Evolutionary conservation across 1,284 basidiomycete genomes (phyloP).

Genomic region (Malassezia equina): DNA sequence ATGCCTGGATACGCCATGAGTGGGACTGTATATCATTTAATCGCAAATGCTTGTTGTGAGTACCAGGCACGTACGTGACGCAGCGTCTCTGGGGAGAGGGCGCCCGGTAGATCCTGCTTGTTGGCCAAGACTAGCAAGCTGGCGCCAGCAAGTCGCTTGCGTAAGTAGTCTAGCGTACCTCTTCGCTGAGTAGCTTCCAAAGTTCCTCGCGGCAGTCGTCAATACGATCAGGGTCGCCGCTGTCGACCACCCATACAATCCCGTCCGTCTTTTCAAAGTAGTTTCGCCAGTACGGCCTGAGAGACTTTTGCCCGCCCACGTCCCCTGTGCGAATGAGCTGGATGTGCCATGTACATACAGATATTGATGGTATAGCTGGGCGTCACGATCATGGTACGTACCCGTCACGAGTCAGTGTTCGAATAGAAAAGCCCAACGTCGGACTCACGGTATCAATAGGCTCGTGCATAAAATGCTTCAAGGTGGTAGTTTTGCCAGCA

Average conservation of each 20-base stretch:
- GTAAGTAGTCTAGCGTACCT: constrained; percentile 56
- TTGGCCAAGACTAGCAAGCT: constrained; percentile 96
- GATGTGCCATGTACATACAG: constrained; percentile 57
- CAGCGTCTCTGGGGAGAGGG: constrained; percentile 73
- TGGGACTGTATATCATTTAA: constrained; percentile 8
- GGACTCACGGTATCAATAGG: constrained; percentile 62
- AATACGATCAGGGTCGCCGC: constrained; percentile 77
- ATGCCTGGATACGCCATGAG: constrained; percentile 73
- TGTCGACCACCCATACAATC: constrained; percentile 97
- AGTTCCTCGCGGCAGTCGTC: constrained; percentile 79
- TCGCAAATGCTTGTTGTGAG: background rate
- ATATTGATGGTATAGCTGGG: constrained; percentile 89
- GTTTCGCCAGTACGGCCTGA: constrained; percentile 96
- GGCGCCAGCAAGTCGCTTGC: constrained; percentile 76
- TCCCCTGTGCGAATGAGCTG: constrained; percentile 63
- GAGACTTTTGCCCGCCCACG: constrained; percentile 87
- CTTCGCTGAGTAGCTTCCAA: constrained; percentile 72
- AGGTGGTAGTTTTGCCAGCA: constrained; percentile 94
- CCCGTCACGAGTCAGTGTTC: constrained; percentile 81
- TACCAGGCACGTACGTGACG: constrained; percentile 50
- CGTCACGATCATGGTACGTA: constrained; percentile 52
- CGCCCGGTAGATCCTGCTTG: constrained; percentile 88
- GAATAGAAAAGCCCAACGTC: constrained; percentile 97
- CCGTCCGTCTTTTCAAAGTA: constrained; percentile 99
- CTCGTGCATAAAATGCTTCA: constrained; percentile 85